Conservation (phyloP, 768 basidiomycete species). For the Mycena sanguinolenta region DNA sequence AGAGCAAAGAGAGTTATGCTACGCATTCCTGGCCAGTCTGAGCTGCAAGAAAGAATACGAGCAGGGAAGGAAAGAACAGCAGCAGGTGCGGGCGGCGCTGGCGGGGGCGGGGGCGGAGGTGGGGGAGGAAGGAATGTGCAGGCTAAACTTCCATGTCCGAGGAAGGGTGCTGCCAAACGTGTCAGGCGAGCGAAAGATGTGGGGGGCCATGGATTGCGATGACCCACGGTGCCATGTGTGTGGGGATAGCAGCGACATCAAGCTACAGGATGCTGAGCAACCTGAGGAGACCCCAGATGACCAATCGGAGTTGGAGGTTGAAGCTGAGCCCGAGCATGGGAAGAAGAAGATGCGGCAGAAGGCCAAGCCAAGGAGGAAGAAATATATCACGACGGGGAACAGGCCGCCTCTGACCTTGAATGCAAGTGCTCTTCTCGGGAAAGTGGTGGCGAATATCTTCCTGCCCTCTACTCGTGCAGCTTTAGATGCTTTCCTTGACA, state of each 20-base stretch:
- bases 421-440: not conserved
- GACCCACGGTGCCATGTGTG: not conserved
- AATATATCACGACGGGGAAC: not conserved
- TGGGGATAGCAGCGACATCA: not conserved
- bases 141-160: not conserved
- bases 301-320: not conserved
- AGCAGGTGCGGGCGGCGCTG: too few species aligned
- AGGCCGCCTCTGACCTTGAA: not conserved
- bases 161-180: not conserved
- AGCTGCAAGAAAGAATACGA: too few species aligned
- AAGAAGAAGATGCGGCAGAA: not conserved
- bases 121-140: not conserved
- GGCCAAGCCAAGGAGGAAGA: too few species aligned
- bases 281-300: not conserved
- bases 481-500: not conserved
- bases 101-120: too few species aligned
- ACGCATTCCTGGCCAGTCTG: too few species aligned
- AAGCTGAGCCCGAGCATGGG: not conserved
- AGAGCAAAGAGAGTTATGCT: too few species aligned
- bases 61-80: too few species aligned
- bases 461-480: not conserved
- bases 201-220: not conserved
- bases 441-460: not conserved
- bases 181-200: not conserved
- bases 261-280: too few species aligned